Base-by-base conservation (phyloP, 495 filamentous ascomycete genomes). In the Aspergillus cavernicola region DNA sequence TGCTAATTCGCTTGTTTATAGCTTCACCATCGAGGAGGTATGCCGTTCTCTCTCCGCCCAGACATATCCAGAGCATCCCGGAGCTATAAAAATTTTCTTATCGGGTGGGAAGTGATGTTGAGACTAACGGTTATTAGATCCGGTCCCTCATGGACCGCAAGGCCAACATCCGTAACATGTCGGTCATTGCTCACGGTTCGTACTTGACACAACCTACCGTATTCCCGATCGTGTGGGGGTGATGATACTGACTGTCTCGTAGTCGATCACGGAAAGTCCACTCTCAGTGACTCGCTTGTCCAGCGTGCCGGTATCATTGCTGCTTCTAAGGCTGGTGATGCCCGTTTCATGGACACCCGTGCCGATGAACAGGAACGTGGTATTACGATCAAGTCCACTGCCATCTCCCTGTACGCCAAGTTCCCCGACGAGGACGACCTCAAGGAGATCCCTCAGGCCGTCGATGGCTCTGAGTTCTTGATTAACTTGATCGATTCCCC, bases 401-500 rank as follows among this genome's bases (percentile, higher is more conserved):
- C 93, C 69, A 99, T 99, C 80, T 97, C 93, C 62, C 84, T 99
- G 54, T 99, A 96, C 78, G 90, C 90, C 66, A 80, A 85, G 64
- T 81, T 97, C 55, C 74, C 80, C 45, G 85, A 87, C 59, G 79
- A 81, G 44, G 93, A 96, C 59, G 93, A 97, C 72, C 65, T 96
- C 42, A 97, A 97, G 84, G 93, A 99, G 69, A 88, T 97, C 58
- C 85, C 88, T 62, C 85, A 95, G 79, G 85, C 86, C 74, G 83
- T 87, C 57, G 83, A 90, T 52, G 92, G 95, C 75, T 79, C 81
- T 72, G 90, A 97, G 73, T 99, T 99, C 85, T 83, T 99, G 84
- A 92, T 99, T 84, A 99, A 99, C 85, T 80, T 99, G 82, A 99
- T 99, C 77, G 93, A 99, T 74, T 99, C 93, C 24, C 93, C 93